Evolutionary conservation across 2,329 filamentous ascomycete species (phyloP), one percentile per base, ranked within the genome.

Genomic region (Furcasterigmium furcatum): DNA sequence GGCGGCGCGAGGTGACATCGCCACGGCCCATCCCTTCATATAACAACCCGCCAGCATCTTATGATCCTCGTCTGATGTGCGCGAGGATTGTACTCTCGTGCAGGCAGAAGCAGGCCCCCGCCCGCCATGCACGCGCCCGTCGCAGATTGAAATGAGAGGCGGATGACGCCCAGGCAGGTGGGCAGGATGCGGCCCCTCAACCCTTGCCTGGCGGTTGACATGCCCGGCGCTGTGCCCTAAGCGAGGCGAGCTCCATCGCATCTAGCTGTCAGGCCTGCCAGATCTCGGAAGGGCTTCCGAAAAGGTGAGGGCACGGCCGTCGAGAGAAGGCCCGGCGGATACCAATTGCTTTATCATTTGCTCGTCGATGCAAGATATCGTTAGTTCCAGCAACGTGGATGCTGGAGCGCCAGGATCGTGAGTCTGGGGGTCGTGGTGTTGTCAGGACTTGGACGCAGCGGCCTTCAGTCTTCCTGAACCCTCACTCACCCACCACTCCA

Each of bases 61-160:
- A 42, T 42, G 40, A 42, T 42, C 40, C 40, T 42, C 40, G 29
- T 42, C 29, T 42, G 40, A 42, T 42, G 40, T 14, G 18, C 40
- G 29, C 40, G 40, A 32, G 40, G 34, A 36, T 36, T 36, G 16
- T 36, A 16, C 34, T 32, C 34, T 14, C 34, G n/a, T 18, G 34
- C 34, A 19, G 34, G 16, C 12, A 19, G 34, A 14, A 16, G n/a
- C n/a, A 16, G n/a, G 30, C 30, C 30, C 12, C n/a, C n/a, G 30
- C 30, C n/a, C 30, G 24, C 25, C 40, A 16, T 34, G 40, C 40
- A 22, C 19, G 27, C 27, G 9, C 40, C 13, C 19, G 27, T 22
- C 40, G 27, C 40, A 42, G 40, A 24, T 21, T 12, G 34, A 36
- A 35, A 42, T 42, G 29, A 42, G 27, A 19, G 40, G 27, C 40